Evolutionary conservation across 1,284 basidiomycete genomes (phyloP), one percentile per base, ranked within the genome.

Genomic region (Ceratobasidium theobromae): DNA sequence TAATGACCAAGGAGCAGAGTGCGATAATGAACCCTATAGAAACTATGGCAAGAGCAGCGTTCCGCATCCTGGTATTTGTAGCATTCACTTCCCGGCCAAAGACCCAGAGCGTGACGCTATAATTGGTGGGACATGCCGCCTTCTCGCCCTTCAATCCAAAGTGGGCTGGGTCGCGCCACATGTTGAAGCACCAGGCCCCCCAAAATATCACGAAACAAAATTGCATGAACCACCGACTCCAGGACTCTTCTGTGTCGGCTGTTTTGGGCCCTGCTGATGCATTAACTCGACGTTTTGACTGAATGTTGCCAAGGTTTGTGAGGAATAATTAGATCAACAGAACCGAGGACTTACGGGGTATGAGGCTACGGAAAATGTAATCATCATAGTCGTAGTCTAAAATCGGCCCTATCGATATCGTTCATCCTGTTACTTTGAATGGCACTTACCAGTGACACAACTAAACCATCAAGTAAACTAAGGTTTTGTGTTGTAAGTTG

Each of bases 341-440:
- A n/a, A n/a, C n/a, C n/a, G n/a, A 21, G 12, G 32, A 33, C 48
- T 25, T 49, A 62, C 58, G 28, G 58, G 48, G 23, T 46, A 45
- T 9, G 58, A 49, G 8, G 58, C 46, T 2, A 62, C 45, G 12
- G 58, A 28, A 35, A 62, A 62, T 9, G 48, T 62, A 16, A 62
- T 51, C 48, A 62, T 62, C 58, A 62, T 62, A 6, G 58, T 62
- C n/a, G 58, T 62, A 27, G 51, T 52, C 58, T 62, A 14, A 4
- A 21, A 16, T 32, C 12, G 2, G 21, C 16, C n/a, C n/a, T n/a
- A n/a, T n/a, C n/a, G n/a, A n/a, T n/a, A n/a, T n/a, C n/a, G n/a
- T n/a, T n/a, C n/a, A n/a, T n/a, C n/a, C n/a, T n/a, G n/a, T n/a
- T n/a, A n/a, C n/a, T n/a, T n/a, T n/a, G n/a, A n/a, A n/a, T n/a